Evolutionary conservation across 2,329 filamentous ascomycete genomes (phyloP).

Genomic region (Diatrype stigma): DNA sequence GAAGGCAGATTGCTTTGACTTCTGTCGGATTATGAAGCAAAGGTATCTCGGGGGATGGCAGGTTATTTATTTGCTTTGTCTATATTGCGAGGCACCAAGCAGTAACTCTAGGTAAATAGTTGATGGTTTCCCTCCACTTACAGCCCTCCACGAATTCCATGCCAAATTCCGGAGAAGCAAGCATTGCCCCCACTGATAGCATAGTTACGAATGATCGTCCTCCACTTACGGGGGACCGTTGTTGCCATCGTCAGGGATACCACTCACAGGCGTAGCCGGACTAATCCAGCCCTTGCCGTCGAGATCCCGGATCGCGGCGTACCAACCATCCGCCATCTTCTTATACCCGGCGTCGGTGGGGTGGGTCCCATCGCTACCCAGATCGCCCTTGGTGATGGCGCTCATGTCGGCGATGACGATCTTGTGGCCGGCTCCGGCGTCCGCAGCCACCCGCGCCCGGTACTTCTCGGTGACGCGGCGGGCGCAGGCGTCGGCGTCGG

Average conservation of each 20-base stretch:
- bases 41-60: too few relatives aligned
- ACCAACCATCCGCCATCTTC: slow-evolving; percentile 39
- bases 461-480: slow-evolving; percentile 58
- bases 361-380: slow-evolving; percentile 35
- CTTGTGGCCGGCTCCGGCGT: slow-evolving; percentile 3
- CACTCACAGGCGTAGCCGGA: not conserved
- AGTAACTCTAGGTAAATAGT: too few relatives aligned
- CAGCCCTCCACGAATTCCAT: not conserved
- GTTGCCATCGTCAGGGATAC: not conserved
- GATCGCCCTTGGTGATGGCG: slow-evolving; percentile 24
- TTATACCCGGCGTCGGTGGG: slow-evolving; percentile 34
- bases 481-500: not conserved
- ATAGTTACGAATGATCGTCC: too few relatives aligned
- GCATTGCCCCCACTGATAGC: too few relatives aligned
- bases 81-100: too few relatives aligned
- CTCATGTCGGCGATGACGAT: slow-evolving; percentile 38
- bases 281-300: slow-evolving; percentile 17
- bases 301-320: slow-evolving; percentile 24
- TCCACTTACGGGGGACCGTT: not conserved
- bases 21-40: too few relatives aligned
- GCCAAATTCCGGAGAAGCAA: not conserved
- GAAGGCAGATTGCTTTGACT: too few relatives aligned
- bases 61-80: too few relatives aligned
- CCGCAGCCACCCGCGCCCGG: slow-evolving; percentile 63
- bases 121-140: too few relatives aligned